Conservation (phyloP, 2,329 filamentous ascomycete species). For the Byssoonygena ceratinophila region DNA sequence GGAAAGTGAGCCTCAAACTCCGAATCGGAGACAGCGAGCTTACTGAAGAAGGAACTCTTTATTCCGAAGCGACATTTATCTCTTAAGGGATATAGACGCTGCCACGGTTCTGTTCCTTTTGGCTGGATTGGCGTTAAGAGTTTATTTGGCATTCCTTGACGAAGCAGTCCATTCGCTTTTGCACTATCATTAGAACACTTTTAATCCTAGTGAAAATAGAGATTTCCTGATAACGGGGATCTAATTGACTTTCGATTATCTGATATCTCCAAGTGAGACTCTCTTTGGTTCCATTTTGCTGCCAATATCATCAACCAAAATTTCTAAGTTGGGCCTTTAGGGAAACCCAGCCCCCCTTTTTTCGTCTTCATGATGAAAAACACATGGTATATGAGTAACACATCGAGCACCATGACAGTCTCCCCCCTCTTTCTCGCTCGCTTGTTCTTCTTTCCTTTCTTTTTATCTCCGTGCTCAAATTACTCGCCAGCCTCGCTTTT, state of each 20-base stretch:
- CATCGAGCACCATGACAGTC: background rate
- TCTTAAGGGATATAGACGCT: slow-evolving; percentile 38
- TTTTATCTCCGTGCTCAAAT: background rate
- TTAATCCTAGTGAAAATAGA: slow-evolving; percentile 9
- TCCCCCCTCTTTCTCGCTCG: background rate
- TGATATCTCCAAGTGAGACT: background rate
- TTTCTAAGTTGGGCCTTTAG: background rate
- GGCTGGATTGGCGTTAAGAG: slow-evolving; percentile 16
- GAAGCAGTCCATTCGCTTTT: slow-evolving; percentile 1
- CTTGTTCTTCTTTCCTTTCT: background rate
- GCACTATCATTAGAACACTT: slow-evolving; percentile 9
- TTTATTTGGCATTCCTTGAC: slow-evolving; percentile 1
- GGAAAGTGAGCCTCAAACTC: slow-evolving; percentile 63
- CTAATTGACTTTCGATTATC: slow-evolving; percentile 6
- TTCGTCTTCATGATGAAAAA: background rate
- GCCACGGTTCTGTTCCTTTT: background rate
- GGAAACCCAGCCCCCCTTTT: background rate
- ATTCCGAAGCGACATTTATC: slow-evolving; percentile 94
- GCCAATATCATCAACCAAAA: background rate
- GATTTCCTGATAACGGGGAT: background rate
- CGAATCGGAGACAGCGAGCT: slow-evolving; percentile 73
- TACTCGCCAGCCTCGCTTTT: too few species aligned
- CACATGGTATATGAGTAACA: background rate
- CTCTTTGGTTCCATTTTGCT: background rate
- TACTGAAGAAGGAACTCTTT: slow-evolving; percentile 65